A percentile compares a stretch with the other conserved stretches of the same genome.
Conservation (phyloP, 495 filamentous ascomycete genomes). For the Clohesyomyces aquaticus region DNA sequence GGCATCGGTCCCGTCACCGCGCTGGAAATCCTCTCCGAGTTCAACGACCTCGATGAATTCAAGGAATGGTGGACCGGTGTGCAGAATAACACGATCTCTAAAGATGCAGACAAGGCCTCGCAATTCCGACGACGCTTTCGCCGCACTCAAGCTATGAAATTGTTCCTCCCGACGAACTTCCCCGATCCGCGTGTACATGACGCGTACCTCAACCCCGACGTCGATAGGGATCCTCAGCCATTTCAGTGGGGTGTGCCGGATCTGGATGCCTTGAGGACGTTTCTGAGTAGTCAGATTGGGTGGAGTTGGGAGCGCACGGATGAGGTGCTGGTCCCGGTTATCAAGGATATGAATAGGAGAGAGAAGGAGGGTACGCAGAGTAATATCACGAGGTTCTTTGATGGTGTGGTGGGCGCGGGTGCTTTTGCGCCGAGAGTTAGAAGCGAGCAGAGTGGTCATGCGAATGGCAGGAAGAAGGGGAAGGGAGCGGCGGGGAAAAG, state of each 20-base stretch:
- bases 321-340: conserved; percentile 91
- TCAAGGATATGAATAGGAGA: conserved; percentile 88
- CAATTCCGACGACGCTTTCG: conserved; percentile 81
- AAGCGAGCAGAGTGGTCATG: conserved; percentile 51
- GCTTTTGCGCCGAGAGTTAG: conserved; percentile 77
- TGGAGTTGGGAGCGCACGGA: conserved; percentile 91
- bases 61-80: conserved; percentile 84
- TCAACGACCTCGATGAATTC: conserved; percentile 69
- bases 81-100: conserved; percentile 61
- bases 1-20: conserved; percentile 93
- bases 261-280: conserved; percentile 78
- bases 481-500: conserved; percentile 61
- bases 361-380: conserved; percentile 88
- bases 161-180: conserved; percentile 80
- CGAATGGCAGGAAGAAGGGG: conserved; percentile 70
- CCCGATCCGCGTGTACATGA: conserved; percentile 73
- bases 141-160: conserved; percentile 66
- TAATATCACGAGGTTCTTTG: conserved; percentile 92
- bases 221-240: conserved; percentile 72
- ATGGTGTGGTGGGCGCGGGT: conserved; percentile 61
- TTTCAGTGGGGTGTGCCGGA: conserved; percentile 98
- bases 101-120: conserved; percentile 56
- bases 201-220: conserved; percentile 84
- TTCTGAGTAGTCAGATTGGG: conserved; percentile 90
- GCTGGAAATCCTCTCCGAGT: conserved; percentile 90